Conservation (phyloP, 352 stramenopile genomes). For the Phytophthora uliginosa region DNA sequence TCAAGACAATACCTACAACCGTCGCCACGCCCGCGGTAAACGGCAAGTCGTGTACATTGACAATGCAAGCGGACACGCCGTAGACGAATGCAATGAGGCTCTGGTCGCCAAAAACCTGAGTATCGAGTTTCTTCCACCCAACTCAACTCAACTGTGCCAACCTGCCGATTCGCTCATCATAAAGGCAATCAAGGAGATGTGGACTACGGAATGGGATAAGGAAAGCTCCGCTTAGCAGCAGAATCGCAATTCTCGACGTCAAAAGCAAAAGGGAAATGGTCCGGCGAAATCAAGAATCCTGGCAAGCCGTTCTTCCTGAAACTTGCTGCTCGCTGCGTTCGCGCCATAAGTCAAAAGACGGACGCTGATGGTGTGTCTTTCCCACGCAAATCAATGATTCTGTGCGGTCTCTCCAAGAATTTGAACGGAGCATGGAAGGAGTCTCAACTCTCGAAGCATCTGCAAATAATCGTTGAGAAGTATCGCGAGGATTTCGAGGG, state of each 20-base stretch:
- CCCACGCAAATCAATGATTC: conserved; percentile 1
- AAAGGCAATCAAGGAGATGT: background rate
- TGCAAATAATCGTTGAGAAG: conserved; percentile 1
- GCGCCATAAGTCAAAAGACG: background rate
- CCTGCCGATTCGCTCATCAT: background rate
- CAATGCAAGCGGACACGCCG: background rate
- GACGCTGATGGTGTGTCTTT: background rate
- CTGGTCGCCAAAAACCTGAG: background rate
- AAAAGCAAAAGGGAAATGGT: background rate
- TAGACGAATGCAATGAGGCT: background rate
- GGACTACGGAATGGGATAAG: conserved; percentile 7
- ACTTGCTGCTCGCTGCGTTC: conserved; percentile 1
- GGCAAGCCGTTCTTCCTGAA: conserved; percentile 4
- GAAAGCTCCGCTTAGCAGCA: background rate
- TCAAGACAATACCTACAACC: background rate
- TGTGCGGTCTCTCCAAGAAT: background rate
- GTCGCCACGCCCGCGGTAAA: background rate
- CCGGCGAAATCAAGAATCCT: background rate
- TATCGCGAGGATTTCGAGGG: conserved; percentile 9
- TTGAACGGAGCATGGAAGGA: conserved; percentile 1
- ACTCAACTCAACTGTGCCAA: background rate
- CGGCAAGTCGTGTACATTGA: background rate
- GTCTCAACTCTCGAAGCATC: background rate
- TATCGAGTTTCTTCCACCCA: background rate
- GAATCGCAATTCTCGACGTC: background rate